These are phyloP conservation scores for Madurella mycetomatis DNA, from an alignment of 2,329 filamentous ascomycete species.

Conservation along the genomic window DNA sequence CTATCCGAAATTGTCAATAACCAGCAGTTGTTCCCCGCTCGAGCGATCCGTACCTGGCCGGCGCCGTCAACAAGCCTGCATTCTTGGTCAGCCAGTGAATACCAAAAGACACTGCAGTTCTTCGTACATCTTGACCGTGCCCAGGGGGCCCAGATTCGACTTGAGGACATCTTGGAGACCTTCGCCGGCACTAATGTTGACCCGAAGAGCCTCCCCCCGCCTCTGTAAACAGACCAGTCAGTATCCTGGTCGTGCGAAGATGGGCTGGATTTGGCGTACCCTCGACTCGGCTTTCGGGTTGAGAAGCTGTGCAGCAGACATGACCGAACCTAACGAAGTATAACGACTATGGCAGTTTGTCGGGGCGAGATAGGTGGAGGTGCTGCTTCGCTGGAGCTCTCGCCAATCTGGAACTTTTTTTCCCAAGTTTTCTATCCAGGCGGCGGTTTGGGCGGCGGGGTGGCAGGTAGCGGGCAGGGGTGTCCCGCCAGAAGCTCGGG, in stretches of 20 bases:
- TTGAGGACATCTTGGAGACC: conserved; percentile 91
- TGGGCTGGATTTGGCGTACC: conserved; percentile 50
- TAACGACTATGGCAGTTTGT: background rate
- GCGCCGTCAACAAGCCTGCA: conserved; percentile 64
- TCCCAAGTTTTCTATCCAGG: conserved; percentile 22
- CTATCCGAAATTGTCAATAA: conserved; percentile 39
- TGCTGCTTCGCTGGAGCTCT: conserved; percentile 22
- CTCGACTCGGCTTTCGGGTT: conserved; percentile 99
- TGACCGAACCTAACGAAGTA: conserved; percentile 35
- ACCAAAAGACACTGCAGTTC: background rate
- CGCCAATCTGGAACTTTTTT: conserved; percentile 26
- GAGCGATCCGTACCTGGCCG: conserved; percentile 51
- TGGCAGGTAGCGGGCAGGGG: conserved; percentile 20
- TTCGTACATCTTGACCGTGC: conserved; percentile 88
- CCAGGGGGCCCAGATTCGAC: conserved; percentile 89
- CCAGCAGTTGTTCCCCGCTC: conserved; percentile 7
- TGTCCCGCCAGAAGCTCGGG: conserved; percentile 20
- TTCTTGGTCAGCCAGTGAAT: conserved; percentile 5
- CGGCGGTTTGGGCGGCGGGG: conserved; percentile 21
- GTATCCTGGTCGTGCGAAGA: conserved; percentile 16
- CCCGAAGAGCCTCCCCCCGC: conserved; percentile 90
- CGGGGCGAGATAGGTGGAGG: conserved; percentile 11
- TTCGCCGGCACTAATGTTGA: conserved; percentile 96
- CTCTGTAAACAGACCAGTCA: conserved; percentile 53
- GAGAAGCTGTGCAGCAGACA: conserved; percentile 97